Evolutionary conservation across 768 basidiomycete species (phyloP).

Genomic region (Russula abietina): DNA sequence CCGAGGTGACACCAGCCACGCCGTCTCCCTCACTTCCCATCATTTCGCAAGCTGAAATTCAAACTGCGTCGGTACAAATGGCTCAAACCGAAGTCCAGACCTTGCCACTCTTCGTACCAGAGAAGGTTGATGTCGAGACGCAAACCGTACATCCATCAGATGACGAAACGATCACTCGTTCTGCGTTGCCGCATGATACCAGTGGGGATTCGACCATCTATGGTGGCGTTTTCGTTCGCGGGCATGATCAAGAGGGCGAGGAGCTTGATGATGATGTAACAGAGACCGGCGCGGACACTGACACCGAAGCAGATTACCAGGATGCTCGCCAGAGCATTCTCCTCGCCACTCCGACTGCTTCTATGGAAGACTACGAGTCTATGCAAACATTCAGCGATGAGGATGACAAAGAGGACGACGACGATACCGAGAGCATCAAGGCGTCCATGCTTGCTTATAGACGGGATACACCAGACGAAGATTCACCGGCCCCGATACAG

Average conservation of each 20-base stretch:
- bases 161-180: conserved; percentile 20
- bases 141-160: conserved; percentile 22
- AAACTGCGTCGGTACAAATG: conserved; percentile 33
- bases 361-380: conserved; percentile 31
- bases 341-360: conserved; percentile 59
- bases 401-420: conserved; percentile 52
- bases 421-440: conserved; percentile 66
- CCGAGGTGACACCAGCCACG: conserved; percentile 14
- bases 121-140: conserved; percentile 22
- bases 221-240: conserved; percentile 12
- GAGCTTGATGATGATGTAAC: conserved; percentile 38
- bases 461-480: conserved; percentile 17
- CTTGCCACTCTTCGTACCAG: conserved; percentile 17
- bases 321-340: conserved; percentile 66
- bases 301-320: conserved; percentile 66
- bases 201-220: conserved; percentile 33
- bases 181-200: conserved; percentile 25
- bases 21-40: conserved; percentile 12
- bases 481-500: conserved; percentile 11
- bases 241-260: conserved; percentile 38
- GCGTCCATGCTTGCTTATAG: conserved; percentile 43
- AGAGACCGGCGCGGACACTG: conserved; percentile 63
- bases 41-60: conserved; percentile 32
- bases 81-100: conserved; percentile 35
- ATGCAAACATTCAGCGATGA: conserved; percentile 44